A percentile compares a stretch with the other conserved stretches of the same genome.
These are phyloP conservation scores for Capillidium heterosporum DNA, from an alignment of 371 early-diverging fungal genomes.

Conservation along the genomic window DNA sequence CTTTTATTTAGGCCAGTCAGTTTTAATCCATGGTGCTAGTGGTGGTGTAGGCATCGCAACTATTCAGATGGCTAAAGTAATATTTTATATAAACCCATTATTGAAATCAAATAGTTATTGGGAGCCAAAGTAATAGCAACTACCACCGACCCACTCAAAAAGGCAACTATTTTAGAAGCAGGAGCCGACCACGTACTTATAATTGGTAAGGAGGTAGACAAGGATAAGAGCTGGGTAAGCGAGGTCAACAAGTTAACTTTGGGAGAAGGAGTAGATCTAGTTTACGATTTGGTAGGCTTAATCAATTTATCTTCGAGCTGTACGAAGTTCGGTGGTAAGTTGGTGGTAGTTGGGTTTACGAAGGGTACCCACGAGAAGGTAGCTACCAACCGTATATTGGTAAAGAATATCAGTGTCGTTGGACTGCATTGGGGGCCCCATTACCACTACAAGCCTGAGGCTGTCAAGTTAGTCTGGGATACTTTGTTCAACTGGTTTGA, in stretches of 20 bases:
- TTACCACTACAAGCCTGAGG: constrained; percentile 35
- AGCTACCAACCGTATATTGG: constrained; percentile 55
- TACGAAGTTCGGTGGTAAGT: constrained; percentile 70
- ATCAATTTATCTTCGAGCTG: constrained; percentile 50
- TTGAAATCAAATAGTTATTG: constrained; percentile 18
- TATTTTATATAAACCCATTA: not conserved
- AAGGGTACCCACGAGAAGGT: constrained; percentile 65
- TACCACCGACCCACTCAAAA: constrained; percentile 53
- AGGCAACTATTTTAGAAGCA: constrained; percentile 35
- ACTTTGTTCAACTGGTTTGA: constrained; percentile 43
- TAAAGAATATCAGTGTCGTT: constrained; percentile 58
- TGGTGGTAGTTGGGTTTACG: constrained; percentile 76
- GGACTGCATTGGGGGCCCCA: constrained; percentile 73
- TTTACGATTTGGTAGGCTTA: constrained; percentile 63
- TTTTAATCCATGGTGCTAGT: constrained; percentile 63
- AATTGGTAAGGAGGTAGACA: constrained; percentile 33
- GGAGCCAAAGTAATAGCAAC: constrained; percentile 80
- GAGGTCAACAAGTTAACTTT: constrained; percentile 52
- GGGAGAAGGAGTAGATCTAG: constrained; percentile 29
- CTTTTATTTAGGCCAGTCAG: constrained; percentile 21
- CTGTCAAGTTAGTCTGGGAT: constrained; percentile 48
- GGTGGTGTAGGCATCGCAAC: constrained; percentile 56
- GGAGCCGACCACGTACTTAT: constrained; percentile 69
- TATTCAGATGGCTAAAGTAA: constrained; percentile 37
- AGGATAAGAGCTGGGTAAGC: constrained; percentile 34